Evolutionary conservation across 192 early-diverging fungal species (phyloP).

Genomic region (Funneliformis geosporum): DNA sequence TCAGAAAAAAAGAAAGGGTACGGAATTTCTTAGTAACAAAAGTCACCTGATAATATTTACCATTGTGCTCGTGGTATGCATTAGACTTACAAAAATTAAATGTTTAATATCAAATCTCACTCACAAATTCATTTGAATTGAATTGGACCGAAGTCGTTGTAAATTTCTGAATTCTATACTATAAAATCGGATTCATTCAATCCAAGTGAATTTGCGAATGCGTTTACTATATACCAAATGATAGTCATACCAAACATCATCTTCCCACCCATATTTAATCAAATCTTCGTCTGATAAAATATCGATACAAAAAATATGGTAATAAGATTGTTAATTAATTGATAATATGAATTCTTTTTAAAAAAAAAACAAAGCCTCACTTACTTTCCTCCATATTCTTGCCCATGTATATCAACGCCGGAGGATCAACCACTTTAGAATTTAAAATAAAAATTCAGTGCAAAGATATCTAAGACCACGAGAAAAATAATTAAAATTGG

Average conservation of each 20-base stretch:
- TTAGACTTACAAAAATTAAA: no score
- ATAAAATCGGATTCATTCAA: background rate
- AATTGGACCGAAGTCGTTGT: background rate
- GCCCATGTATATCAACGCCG: conserved; percentile 92
- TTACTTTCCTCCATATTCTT: conserved; percentile 97
- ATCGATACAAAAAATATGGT: background rate
- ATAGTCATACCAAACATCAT: conserved; percentile 79
- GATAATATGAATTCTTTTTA: background rate
- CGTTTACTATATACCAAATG: background rate
- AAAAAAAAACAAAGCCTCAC: conserved; percentile 14
- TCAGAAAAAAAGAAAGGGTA: background rate
- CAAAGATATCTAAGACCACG: background rate
- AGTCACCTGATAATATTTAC: background rate
- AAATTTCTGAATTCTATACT: no score
- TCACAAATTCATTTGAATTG: background rate
- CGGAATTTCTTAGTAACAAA: background rate
- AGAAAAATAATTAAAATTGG: background rate
- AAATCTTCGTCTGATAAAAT: conserved; percentile 75
- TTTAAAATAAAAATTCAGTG: background rate
- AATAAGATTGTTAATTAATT: conserved; percentile 4
- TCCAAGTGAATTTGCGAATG: background rate
- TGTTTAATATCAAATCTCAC: background rate
- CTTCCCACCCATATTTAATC: conserved; percentile 92
- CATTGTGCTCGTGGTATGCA: background rate
- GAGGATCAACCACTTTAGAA: conserved; percentile 59